Base-by-base conservation (phyloP, 768 basidiomycete species). In the Chalciporus pseudorubinellus region DNA sequence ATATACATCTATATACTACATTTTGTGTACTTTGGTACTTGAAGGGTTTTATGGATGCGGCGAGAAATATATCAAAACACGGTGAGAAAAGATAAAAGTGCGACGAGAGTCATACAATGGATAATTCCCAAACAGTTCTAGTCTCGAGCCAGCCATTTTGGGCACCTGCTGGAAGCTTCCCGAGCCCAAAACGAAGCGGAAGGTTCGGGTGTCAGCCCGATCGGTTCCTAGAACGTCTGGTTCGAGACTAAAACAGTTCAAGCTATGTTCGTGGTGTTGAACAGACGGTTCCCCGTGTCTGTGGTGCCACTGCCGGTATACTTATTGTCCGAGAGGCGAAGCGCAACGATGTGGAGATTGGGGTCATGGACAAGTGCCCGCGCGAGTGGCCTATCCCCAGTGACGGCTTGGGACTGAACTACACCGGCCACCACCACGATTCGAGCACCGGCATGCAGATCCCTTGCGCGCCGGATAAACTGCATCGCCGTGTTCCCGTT, bases 221-320 rank as follows among this genome's bases (percentile, higher is more conserved):
- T n/a, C n/a, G n/a, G n/a, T n/a, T n/a, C n/a, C n/a, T n/a, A n/a
- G n/a, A n/a, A n/a, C n/a, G n/a, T n/a, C n/a, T n/a, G n/a, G n/a
- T n/a, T n/a, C n/a, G n/a, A n/a, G n/a, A n/a, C n/a, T n/a, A n/a
- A n/a, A n/a, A 44, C 48, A 51, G 29, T 38, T 53, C 44, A 53
- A 53, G 52, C 39, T 19, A 53, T 53, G 31, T 24, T 24, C 19
- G 49, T 45, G 43, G 52, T 53, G 9, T 53, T 53, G 52, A 53
- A 53, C 49, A 53, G 50, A 53, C 52, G 49, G 31, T 53, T 41
- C 52, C 52, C 52, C 24, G 49, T 53, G 50, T 53, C 52, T 41
- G 49, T 53, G 49, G 52, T 53, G 31, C 52, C 52, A 31, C 44
- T 53, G 39, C 52, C 52, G 49, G 52, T 53, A 52, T 53, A 53